These are phyloP conservation scores for Exophiala mesophila DNA, from an alignment of 2,329 filamentous ascomycete species.

Conservation along the genomic window DNA sequence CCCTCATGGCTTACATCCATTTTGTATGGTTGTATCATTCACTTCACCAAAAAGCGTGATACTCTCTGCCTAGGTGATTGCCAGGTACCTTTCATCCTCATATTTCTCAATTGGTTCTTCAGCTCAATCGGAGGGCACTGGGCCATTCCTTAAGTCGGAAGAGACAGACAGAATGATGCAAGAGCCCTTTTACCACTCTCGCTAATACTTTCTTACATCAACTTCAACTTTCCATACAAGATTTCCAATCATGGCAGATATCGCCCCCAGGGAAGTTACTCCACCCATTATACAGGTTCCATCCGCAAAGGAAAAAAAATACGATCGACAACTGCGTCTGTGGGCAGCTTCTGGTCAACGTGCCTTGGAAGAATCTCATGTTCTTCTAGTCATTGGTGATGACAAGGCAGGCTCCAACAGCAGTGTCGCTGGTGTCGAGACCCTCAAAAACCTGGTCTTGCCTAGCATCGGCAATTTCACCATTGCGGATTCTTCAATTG, in stretches of 20 bases:
- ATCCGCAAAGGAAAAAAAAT: conserved; percentile 66
- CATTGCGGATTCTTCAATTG: conserved; percentile 73
- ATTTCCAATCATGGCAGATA: conserved; percentile 16
- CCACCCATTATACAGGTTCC: conserved; percentile 49
- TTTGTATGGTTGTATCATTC: no score
- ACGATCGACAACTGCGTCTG: conserved; percentile 88
- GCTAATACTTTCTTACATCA: no score
- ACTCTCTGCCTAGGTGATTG: no score
- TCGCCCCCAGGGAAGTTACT: conserved; percentile 28
- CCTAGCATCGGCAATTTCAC: conserved; percentile 89
- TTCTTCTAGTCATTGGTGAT: conserved; percentile 75
- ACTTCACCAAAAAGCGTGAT: no score
- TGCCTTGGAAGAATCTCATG: conserved; percentile 82
- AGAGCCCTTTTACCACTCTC: no score
- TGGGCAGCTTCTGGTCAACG: conserved; percentile 92
- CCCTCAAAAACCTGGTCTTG: conserved; percentile 93
- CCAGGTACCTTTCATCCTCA: no score
- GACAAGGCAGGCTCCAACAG: conserved; percentile 22
- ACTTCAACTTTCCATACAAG: no score
- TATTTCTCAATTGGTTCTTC: no score
- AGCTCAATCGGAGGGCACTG: no score
- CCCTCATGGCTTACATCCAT: no score
- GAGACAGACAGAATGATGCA: no score
- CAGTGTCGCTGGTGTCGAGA: conserved; percentile 73
- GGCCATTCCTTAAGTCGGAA: no score